These are phyloP conservation scores for Hypoxylon sp. DNA, from an alignment of 2,329 filamentous ascomycete genomes.

Conservation along the genomic window DNA sequence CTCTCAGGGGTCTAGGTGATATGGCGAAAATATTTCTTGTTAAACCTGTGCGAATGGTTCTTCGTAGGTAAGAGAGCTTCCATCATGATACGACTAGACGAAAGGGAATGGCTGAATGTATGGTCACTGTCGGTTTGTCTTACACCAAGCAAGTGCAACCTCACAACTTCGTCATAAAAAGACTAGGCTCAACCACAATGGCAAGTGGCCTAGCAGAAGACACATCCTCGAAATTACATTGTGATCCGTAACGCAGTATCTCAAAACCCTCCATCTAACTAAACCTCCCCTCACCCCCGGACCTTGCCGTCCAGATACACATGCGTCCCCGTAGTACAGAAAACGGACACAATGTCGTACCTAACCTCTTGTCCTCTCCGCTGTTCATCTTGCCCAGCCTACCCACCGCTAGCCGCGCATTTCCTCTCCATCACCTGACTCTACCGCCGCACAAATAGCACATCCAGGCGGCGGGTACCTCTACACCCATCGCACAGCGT, in stretches of 20 bases:
- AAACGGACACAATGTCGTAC: background rate
- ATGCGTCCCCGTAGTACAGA: background rate
- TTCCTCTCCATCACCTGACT: conserved; percentile 32
- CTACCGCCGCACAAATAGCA: background rate
- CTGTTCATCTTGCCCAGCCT: background rate
- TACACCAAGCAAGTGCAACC: too few species aligned
- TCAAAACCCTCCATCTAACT: background rate
- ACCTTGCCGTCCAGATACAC: background rate
- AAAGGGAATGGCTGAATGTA: too few species aligned
- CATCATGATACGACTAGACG: too few species aligned
- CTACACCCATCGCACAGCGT: background rate
- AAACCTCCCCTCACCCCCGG: too few species aligned
- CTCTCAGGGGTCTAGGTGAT: background rate
- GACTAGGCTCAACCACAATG: background rate
- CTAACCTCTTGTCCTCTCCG: background rate
- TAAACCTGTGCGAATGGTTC: background rate
- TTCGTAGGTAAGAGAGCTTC: background rate
- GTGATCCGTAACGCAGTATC: background rate
- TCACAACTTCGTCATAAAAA: background rate
- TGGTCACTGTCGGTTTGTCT: too few species aligned
- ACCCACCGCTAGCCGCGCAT: conserved; percentile 18
- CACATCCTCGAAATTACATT: background rate
- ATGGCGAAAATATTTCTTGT: background rate
- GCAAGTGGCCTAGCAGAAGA: background rate
- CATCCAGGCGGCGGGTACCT: too few species aligned